phyloP scores from a whole-genome alignment of 164 flowering plant genomes.

The Tinospora cordifolia region DNA sequence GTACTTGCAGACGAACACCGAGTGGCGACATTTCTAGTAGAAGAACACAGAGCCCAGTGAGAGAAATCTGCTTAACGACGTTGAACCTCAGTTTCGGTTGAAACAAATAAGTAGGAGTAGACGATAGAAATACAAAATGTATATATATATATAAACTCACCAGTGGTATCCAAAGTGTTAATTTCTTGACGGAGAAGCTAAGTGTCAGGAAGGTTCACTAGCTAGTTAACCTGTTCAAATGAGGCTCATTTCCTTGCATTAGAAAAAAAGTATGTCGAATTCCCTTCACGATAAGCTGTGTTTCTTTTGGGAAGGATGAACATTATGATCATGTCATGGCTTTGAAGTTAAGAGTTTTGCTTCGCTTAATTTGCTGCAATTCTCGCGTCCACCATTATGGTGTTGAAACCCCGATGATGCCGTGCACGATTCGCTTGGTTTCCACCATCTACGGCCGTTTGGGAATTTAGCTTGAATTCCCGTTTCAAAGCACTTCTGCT shows the following conservation, averaged over 20 bases:
- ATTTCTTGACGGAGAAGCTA: conserved; percentile 5
- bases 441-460: neutral
- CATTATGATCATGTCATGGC: conserved; percentile 4
- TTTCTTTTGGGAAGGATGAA: neutral
- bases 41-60: neutral
- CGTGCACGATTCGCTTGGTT: conserved; percentile 7
- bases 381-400: neutral
- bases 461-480: too few relatives aligned
- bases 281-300: neutral
- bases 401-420: neutral
- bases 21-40: conserved; percentile 10
- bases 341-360: conserved; percentile 9
- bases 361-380: conserved; percentile 5
- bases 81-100: neutral
- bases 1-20: conserved; percentile 18
- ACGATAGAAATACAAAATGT: too few relatives aligned
- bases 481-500: too few relatives aligned
- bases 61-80: neutral
- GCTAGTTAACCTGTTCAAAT: neutral
- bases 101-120: neutral
- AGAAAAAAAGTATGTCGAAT: conserved; percentile 8
- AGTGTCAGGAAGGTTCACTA: neutral
- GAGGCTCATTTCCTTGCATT: conserved; percentile 6
- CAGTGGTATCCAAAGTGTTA: neutral
- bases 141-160: neutral